Conservation (phyloP, 306 rosid species). For the Rosa multiflora region DNA sequence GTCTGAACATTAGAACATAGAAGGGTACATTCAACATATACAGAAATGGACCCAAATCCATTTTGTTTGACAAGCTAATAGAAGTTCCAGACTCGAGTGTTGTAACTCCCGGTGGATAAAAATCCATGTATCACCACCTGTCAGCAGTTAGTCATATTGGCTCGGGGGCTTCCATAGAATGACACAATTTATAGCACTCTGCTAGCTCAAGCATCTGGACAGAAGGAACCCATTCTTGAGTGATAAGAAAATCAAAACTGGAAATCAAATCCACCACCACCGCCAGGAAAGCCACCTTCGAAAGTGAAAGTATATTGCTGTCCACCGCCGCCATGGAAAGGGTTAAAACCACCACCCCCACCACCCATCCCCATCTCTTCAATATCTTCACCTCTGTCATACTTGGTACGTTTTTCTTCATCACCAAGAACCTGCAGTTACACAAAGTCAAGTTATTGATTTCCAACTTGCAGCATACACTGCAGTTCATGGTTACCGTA, state of each 20-base stretch:
- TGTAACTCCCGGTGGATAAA: conserved; percentile 19
- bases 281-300: conserved; percentile 75
- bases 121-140: conserved; percentile 29
- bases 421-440: conserved; percentile 73
- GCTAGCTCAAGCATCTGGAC: background rate
- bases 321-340: conserved; percentile 85
- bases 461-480: background rate
- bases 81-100: conserved; percentile 22
- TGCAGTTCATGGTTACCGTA: background rate
- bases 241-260: conserved; percentile 49
- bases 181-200: conserved; percentile 1
- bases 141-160: conserved; percentile 49
- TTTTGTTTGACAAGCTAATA: conserved; percentile 30
- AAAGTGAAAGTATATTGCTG: conserved; percentile 68
- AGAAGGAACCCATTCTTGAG: background rate
- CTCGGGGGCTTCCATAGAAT: conserved; percentile 31
- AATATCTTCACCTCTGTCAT: conserved; percentile 93
- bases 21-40: conserved; percentile 15
- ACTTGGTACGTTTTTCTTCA: conserved; percentile 88
- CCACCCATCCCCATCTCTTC: conserved; percentile 78
- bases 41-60: conserved; percentile 24
- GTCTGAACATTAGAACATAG: background rate
- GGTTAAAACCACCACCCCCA: conserved; percentile 75
- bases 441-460: conserved; percentile 19
- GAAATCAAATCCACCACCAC: conserved; percentile 65